phyloP scores from a whole-genome alignment of 2,329 filamentous ascomycete genomes.

The Cyphellophora europaea region DNA sequence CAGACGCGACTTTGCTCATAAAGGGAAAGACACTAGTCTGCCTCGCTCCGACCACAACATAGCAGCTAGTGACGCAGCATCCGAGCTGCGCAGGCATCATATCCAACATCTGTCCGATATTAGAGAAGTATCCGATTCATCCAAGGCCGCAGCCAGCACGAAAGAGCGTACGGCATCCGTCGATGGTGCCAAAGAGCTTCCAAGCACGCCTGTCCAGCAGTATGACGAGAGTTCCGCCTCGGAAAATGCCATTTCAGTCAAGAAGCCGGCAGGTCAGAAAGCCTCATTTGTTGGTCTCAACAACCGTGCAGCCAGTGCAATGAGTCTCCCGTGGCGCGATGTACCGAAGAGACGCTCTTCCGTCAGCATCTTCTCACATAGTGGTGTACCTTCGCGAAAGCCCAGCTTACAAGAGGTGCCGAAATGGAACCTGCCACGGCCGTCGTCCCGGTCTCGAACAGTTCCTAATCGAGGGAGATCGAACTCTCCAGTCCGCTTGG shows the following conservation, averaged over 20 bases:
- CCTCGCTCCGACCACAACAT: too few species aligned
- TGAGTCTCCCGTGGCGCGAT: slow-evolving; percentile 15
- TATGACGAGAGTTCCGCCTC: too few species aligned
- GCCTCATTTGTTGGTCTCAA: slow-evolving; percentile 4
- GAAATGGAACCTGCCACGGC: slow-evolving; percentile 15
- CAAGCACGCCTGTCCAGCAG: not conserved
- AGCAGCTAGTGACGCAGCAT: too few species aligned
- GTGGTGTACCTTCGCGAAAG: slow-evolving; percentile 9
- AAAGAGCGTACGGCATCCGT: slow-evolving; percentile 1
- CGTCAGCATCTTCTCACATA: slow-evolving; percentile 12
- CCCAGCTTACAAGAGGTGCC: slow-evolving; percentile 16
- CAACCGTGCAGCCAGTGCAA: slow-evolving; percentile 13
- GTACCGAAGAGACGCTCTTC: slow-evolving; percentile 17
- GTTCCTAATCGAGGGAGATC: slow-evolving; percentile 34
- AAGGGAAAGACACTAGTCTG: too few species aligned
- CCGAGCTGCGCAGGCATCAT: too few species aligned
- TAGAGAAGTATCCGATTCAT: slow-evolving; percentile 15
- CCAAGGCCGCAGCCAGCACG: slow-evolving; percentile 5
- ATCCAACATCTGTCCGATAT: slow-evolving; percentile 18
- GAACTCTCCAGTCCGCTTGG: slow-evolving; percentile 39
- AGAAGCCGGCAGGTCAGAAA: not conserved
- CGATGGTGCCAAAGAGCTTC: too few species aligned
- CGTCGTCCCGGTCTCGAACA: slow-evolving; percentile 17
- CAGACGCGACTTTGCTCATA: too few species aligned
- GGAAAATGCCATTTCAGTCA: too few species aligned